These are phyloP conservation scores for Moniliophthora roreri DNA, from an alignment of 1,284 basidiomycete genomes.

Conservation along the genomic window DNA sequence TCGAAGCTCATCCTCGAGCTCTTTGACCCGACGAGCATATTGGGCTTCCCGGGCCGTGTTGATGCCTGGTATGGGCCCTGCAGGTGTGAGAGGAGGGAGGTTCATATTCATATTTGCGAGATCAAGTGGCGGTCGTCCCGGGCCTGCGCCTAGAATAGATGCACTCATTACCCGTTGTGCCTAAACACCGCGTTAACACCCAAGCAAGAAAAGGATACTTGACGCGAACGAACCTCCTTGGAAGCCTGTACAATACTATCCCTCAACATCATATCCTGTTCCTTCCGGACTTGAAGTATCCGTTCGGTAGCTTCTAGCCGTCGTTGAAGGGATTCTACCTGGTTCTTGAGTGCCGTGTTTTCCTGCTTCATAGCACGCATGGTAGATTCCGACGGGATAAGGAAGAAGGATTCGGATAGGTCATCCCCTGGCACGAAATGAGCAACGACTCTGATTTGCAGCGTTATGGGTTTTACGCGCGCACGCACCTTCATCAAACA, in stretches of 20 bases:
- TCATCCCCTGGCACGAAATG: constrained; percentile 46
- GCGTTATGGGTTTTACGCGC: too few relatives aligned
- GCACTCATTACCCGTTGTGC: constrained; percentile 76
- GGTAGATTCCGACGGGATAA: constrained; percentile 62
- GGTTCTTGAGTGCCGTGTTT: constrained; percentile 58
- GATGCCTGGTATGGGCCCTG: constrained; percentile 43
- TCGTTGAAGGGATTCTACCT: constrained; percentile 55
- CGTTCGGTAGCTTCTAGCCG: constrained; percentile 60
- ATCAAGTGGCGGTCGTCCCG: constrained; percentile 35
- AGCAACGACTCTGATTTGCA: too few relatives aligned
- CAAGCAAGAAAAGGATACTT: neutral
- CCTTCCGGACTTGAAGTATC: constrained; percentile 63
- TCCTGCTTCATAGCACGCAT: constrained; percentile 58
- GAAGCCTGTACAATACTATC: constrained; percentile 78
- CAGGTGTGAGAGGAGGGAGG: constrained; percentile 42
- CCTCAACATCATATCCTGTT: constrained; percentile 73
- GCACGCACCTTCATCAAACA: constrained; percentile 42
- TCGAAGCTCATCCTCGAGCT: constrained; percentile 79
- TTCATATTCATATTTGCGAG: constrained; percentile 56
- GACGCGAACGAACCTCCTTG: constrained; percentile 55
- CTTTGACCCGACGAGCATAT: constrained; percentile 63
- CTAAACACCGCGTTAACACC: constrained; percentile 32
- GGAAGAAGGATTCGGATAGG: constrained; percentile 73
- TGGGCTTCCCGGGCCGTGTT: constrained; percentile 65
- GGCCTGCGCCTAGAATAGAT: constrained; percentile 40